Conservation (phyloP, 2,329 filamentous ascomycete species). For the Pseudodiploospora longispora region DNA sequence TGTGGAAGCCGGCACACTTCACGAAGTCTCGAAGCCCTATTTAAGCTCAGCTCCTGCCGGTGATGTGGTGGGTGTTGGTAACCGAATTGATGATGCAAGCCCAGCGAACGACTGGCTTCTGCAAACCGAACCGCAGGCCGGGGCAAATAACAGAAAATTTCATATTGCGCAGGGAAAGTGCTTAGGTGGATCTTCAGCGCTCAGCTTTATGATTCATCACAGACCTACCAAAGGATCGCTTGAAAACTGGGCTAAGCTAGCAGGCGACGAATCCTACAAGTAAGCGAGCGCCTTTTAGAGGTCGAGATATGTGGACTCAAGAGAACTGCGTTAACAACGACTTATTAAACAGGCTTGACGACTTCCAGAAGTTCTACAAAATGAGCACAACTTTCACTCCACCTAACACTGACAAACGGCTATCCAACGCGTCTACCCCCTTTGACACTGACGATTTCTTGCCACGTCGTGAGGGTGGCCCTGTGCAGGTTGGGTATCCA, state of each 20-base stretch:
- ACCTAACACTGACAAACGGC: no score
- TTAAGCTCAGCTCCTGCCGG: no score
- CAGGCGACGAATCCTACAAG: conserved; percentile 21
- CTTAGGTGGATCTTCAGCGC: no score
- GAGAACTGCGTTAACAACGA: no score
- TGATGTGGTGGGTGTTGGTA: conserved; percentile 7
- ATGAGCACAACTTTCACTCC: no score
- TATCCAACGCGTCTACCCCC: conserved; percentile 18
- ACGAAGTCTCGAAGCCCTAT: neutral
- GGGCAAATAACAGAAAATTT: no score
- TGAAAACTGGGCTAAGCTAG: conserved; percentile 22
- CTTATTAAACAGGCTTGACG: no score
- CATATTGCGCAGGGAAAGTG: no score
- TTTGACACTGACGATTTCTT: conserved; percentile 15
- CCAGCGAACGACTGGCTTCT: no score
- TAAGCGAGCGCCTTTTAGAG: conserved; percentile 9
- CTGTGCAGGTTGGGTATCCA: neutral
- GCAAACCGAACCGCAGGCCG: no score
- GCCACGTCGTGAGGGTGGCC: neutral
- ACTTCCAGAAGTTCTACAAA: no score
- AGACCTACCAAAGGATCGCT: conserved; percentile 13
- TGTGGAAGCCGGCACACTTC: conserved; percentile 5
- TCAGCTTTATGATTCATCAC: conserved; percentile 12
- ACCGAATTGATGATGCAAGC: conserved; percentile 6
- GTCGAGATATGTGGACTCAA: no score